Conservation (phyloP, 2,329 filamentous ascomycete species). For the Aspergillus awamori region DNA sequence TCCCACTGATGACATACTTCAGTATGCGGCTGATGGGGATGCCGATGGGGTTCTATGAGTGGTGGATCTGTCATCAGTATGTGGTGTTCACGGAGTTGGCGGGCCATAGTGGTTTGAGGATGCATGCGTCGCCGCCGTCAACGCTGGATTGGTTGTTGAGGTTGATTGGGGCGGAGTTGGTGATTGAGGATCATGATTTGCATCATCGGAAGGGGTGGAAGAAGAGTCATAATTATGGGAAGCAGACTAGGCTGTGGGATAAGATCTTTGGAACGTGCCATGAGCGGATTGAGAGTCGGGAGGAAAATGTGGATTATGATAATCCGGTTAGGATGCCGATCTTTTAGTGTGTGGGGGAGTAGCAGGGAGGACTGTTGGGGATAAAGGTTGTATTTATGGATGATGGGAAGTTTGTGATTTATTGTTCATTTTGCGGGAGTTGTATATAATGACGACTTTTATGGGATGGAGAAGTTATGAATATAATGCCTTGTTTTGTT, state of each 20-base stretch:
- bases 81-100: slow-evolving; percentile 41
- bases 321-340: slow-evolving; percentile 34
- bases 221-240: slow-evolving; percentile 45
- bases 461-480: not conserved
- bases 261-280: slow-evolving; percentile 39
- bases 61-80: slow-evolving; percentile 52
- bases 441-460: not conserved
- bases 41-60: slow-evolving; percentile 52
- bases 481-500: too few relatives aligned
- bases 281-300: slow-evolving; percentile 40
- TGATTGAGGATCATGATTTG: slow-evolving; percentile 49
- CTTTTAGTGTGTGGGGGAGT: slow-evolving; percentile 15
- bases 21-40: slow-evolving; percentile 42
- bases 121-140: slow-evolving; percentile 40
- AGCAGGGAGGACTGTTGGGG: not conserved
- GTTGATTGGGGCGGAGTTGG: slow-evolving; percentile 39
- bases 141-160: slow-evolving; percentile 40
- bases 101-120: slow-evolving; percentile 31
- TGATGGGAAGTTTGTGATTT: not conserved
- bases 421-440: not conserved
- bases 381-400: not conserved
- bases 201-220: slow-evolving; percentile 45
- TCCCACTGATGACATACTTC: slow-evolving; percentile 45
- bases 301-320: slow-evolving; percentile 36
- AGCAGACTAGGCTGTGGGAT: slow-evolving; percentile 46